phyloP scores from a whole-genome alignment of 495 filamentous ascomycete species.

The Beverwykella pulmonaria region DNA sequence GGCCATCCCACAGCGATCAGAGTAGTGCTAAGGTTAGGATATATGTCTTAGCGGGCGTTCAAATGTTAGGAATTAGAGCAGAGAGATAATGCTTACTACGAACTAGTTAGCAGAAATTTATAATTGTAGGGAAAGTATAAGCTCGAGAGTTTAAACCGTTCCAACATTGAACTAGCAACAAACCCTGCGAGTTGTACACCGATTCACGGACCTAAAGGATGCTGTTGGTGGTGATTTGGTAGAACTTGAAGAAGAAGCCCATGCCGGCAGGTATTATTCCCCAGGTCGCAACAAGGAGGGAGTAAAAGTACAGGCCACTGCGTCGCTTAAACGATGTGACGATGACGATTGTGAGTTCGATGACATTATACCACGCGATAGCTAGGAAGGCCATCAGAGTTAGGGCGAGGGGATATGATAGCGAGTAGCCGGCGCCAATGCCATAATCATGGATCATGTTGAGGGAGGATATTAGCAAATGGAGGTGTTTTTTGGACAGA shows the following conservation, averaged over 20 bases:
- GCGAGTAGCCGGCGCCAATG: slow-evolving; percentile 4
- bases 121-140: too few relatives aligned
- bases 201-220: too few relatives aligned
- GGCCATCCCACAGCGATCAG: slow-evolving; percentile 32
- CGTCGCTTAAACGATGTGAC: slow-evolving; percentile 28
- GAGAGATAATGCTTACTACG: too few relatives aligned
- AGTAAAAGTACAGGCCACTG: slow-evolving; percentile 29
- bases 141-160: too few relatives aligned
- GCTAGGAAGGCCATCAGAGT: slow-evolving; percentile 18
- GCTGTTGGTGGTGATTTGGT: slow-evolving; percentile 16
- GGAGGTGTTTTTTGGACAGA: background rate
- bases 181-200: too few relatives aligned
- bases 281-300: slow-evolving; percentile 25
- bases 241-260: slow-evolving; percentile 31
- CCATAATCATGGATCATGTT: slow-evolving; percentile 22
- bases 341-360: slow-evolving; percentile 34
- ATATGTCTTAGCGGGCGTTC: too few relatives aligned
- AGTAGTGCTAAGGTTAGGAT: too few relatives aligned
- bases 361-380: slow-evolving; percentile 33
- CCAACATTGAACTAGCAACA: too few relatives aligned
- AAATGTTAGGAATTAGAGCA: too few relatives aligned
- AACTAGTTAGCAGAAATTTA: too few relatives aligned
- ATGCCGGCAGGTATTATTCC: slow-evolving; percentile 20
- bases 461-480: background rate
- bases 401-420: slow-evolving; percentile 22